phyloP scores from a whole-genome alignment of 192 early-diverging fungal species.

The Coemansia sp. region DNA sequence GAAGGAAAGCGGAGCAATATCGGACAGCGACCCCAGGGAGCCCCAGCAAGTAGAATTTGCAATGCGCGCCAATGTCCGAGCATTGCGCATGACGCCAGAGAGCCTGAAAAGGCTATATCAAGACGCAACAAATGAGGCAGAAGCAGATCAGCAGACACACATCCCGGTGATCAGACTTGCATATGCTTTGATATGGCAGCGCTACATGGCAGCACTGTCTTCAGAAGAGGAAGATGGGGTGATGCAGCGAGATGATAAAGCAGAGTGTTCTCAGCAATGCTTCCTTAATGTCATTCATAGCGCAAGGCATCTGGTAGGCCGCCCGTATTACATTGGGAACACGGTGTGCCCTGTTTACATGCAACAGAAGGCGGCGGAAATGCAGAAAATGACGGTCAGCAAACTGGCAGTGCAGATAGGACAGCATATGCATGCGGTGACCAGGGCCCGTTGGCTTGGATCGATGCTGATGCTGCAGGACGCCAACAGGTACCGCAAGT shows the following conservation, averaged over 20 bases:
- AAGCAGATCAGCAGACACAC: background rate
- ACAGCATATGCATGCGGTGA: slow-evolving; percentile 19
- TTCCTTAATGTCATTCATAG: slow-evolving; percentile 38
- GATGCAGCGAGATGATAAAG: background rate
- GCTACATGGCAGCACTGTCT: slow-evolving; percentile 20
- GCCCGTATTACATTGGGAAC: slow-evolving; percentile 38
- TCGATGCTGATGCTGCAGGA: slow-evolving; percentile 18
- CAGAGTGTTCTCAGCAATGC: background rate
- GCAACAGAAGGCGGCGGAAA: background rate
- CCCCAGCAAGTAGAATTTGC: slow-evolving; percentile 22
- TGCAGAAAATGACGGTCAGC: background rate
- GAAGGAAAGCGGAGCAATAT: slow-evolving; percentile 8
- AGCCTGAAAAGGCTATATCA: slow-evolving; percentile 11
- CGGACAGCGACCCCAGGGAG: slow-evolving; percentile 11
- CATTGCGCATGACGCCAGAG: slow-evolving; percentile 20
- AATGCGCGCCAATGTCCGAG: slow-evolving; percentile 23
- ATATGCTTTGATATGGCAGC: slow-evolving; percentile 48
- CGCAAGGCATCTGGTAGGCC: slow-evolving; percentile 15
- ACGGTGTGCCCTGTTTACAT: slow-evolving; percentile 41
- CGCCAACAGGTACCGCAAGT: slow-evolving; percentile 22
- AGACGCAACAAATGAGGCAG: background rate
- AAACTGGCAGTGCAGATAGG: slow-evolving; percentile 24
- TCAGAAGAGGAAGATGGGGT: background rate
- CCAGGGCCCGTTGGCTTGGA: slow-evolving; percentile 27
- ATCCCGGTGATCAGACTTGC: slow-evolving; percentile 31